These are phyloP conservation scores for Forsythia viridissima DNA, from an alignment of 257 asterid species.

Conservation along the genomic window DNA sequence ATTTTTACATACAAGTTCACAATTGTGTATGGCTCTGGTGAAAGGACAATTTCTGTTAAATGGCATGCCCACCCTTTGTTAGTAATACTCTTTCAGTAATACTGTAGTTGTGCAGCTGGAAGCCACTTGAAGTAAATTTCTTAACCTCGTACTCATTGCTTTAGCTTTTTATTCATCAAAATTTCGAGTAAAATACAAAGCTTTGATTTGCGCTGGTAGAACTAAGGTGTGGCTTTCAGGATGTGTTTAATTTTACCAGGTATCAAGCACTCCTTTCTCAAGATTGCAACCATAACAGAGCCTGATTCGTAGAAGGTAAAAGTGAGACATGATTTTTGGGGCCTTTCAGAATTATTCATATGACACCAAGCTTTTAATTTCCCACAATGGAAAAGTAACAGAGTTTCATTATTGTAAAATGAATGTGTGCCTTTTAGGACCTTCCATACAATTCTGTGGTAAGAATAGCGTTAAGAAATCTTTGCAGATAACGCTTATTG, in stretches of 20 bases:
- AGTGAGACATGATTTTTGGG: conserved; percentile 5
- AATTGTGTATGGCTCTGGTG: conserved; percentile 12
- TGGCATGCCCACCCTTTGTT: background rate
- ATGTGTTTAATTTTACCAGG: conserved; percentile 16
- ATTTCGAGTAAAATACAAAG: background rate
- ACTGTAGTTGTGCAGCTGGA: background rate
- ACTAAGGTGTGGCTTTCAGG: background rate
- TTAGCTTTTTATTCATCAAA: background rate
- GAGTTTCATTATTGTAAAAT: background rate
- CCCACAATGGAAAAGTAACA: background rate
- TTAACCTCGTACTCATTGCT: background rate
- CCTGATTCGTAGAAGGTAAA: conserved; percentile 3
- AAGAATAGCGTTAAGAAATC: background rate
- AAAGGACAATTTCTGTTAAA: conserved; percentile 12
- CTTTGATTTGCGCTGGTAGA: background rate
- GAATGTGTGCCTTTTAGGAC: background rate
- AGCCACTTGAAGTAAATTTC: background rate
- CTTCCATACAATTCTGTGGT: background rate
- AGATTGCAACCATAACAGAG: conserved; percentile 16
- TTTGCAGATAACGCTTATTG: conserved; percentile 4
- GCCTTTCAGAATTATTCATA: background rate
- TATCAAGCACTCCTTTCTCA: conserved; percentile 7
- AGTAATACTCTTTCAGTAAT: conserved; percentile 1
- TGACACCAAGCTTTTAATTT: background rate
- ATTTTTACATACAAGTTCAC: background rate